Base-by-base conservation (phyloP, 2,329 filamentous ascomycete genomes). In the Zasmidium angulare region DNA sequence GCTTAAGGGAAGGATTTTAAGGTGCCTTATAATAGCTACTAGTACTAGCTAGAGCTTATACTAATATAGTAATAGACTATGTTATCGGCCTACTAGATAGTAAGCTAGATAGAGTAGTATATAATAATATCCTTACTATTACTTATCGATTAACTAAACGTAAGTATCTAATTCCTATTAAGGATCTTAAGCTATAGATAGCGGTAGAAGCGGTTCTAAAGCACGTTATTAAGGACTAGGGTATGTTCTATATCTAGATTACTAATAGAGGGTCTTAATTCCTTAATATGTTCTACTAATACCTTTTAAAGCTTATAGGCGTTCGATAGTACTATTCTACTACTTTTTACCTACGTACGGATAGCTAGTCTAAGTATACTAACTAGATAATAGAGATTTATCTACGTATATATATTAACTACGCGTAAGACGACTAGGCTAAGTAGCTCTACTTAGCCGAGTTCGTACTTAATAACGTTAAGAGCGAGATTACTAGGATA, bases 341-440 rank as follows among this genome's bases (percentile, higher is more conserved):
- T 21, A 21, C 47, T 12, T 49, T 12, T 22, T 49, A 49, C 47
- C 47, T 23, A 22, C 14, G 23, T 17, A 49, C 20, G 4, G 47
- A 49, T 49, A 49, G 51, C n/a, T 24, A 53, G 31, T 43, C 29
- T 11, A 19, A 53, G 51, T 43, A 53, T 43, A 53, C 51, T 11
- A 53, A 53, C 24, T 43, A 53, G 36, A 17, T 2, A 21, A 53
- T 53, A 53, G 51, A 53, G 21, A 4, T 10, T 10, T 53, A 53
- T 22, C 29, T 43, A 2, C 29, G 21, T 11, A 3, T 21, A 3
- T 43, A 21, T 21, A 17, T 43, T 23, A 21, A 3, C 51, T 53
- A 53, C n/a, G 10, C n/a, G n/a, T 53, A 53, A 19, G 12, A 53
- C 51, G 51, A 53, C 51, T 53, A 53, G 51, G 14, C 22, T 3